A percentile compares a stretch with the other conserved stretches of the same genome.
Evolutionary conservation across 495 filamentous ascomycete genomes (phyloP).

Genomic region (Amphirosellinia nigrospora): DNA sequence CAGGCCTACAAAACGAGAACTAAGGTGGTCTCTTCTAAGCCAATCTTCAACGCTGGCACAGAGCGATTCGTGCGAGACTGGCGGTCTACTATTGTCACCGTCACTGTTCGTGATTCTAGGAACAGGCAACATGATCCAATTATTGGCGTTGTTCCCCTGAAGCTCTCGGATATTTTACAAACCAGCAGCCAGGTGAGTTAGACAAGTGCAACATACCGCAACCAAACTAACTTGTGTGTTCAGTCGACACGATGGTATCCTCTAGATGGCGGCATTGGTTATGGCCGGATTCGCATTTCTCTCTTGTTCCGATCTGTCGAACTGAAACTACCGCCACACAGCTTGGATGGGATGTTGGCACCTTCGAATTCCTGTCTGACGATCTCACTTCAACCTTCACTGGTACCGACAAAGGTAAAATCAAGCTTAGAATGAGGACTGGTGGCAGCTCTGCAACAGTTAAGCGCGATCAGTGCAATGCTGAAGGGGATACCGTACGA

Average conservation of each 20-base stretch:
- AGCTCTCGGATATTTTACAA: slow-evolving; percentile 83
- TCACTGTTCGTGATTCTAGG: slow-evolving; percentile 85
- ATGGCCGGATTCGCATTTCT: slow-evolving; percentile 88
- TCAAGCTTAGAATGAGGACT: slow-evolving; percentile 83
- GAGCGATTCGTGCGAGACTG: slow-evolving; percentile 96
- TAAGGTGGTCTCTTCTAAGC: slow-evolving; percentile 90
- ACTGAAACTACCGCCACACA: slow-evolving; percentile 78
- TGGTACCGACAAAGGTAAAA: slow-evolving; percentile 66
- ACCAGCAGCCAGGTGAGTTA: slow-evolving; percentile 74
- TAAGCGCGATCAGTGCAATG: slow-evolving; percentile 60
- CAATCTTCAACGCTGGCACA: slow-evolving; percentile 95
- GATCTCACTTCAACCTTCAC: slow-evolving; percentile 61
- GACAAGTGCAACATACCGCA: slow-evolving; percentile 37
- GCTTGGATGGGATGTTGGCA: slow-evolving; percentile 89
- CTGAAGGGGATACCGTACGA: slow-evolving; percentile 65
- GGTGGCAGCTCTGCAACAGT: slow-evolving; percentile 83
- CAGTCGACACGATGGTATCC: slow-evolving; percentile 59
- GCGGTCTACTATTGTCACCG: slow-evolving; percentile 82
- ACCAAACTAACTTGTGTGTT: slow-evolving; percentile 47
- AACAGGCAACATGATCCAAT: slow-evolving; percentile 94
- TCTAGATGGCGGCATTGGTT: slow-evolving; percentile 70
- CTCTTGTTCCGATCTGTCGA: slow-evolving; percentile 87
- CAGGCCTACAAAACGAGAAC: slow-evolving; percentile 82
- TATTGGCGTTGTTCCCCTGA: slow-evolving; percentile 86
- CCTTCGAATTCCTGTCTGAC: slow-evolving; percentile 81